Base-by-base conservation (phyloP, 805 yeast species). In the Zygoascus ofunaensis region DNA sequence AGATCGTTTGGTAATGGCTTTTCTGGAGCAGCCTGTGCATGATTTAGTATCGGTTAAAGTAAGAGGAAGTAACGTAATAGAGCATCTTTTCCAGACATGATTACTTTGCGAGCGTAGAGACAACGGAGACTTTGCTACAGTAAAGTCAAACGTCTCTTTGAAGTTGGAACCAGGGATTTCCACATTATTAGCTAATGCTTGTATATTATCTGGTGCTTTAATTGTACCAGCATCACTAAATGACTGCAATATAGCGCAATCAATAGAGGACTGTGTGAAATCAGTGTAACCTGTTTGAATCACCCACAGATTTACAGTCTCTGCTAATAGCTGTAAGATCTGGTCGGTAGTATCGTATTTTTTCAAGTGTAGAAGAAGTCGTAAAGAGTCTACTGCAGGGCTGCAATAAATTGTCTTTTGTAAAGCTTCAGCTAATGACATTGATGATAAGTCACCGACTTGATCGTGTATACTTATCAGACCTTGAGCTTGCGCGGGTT, bases 21-120 rank as follows among this genome's bases (percentile, higher is more conserved):
- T 50, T 20, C 59, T 23, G 12, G 46, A 46, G 49, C 66, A 63
- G 15, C 58, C 58, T 17, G 39, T 33, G 48, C 64, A 64, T 3
- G 56, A 47, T 37, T 48, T 45, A n/a, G 48, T 43, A 19, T 54
- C 50, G 10, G 55, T 49, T 22, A 49, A 46, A 37, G 54, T 49
- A 17, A 64, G 34, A 2, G 70, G 70, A 32, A 62, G 44, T 33
- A 64, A 42, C 1, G 68, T 63, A 12, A 60, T 36, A 14, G 60
- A 45, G 45, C 70, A 65, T 24, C 70, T 53, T 21, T 49, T 47
- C 70, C 70, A 65, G 3, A 37, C 19, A 24, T 60, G 62, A 17
- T 49, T 52, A 23, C 49, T 50, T n/a, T 39, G 41, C 0, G 67
- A 61, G 22, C 32, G 19, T 17, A 37, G 17, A n/a, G 22, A 18